Conservation (phyloP, 2,329 filamentous ascomycete species). For the Amesomyces nigricolor region DNA sequence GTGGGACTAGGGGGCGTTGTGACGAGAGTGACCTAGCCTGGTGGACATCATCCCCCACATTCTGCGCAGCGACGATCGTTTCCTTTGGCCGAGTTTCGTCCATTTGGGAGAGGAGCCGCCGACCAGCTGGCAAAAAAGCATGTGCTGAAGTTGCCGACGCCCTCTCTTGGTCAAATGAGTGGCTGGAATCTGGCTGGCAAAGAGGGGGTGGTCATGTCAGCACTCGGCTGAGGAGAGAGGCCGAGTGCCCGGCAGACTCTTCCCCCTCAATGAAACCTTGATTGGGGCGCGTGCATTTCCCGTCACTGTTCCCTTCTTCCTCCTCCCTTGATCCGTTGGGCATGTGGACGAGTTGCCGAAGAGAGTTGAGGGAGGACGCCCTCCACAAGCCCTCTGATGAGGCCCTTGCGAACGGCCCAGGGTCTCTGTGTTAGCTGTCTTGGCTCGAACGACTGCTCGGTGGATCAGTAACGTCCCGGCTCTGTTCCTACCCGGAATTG, state of each 20-base stretch:
- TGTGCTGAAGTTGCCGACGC: background rate
- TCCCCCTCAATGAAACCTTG: background rate
- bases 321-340: background rate
- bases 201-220: background rate
- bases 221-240: conserved; percentile 12
- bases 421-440: background rate
- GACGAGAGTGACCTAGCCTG: too few species aligned
- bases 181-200: background rate
- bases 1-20: too few species aligned
- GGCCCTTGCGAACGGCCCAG: background rate
- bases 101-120: too few species aligned
- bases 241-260: conserved; percentile 4
- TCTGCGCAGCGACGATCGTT: too few species aligned
- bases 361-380: background rate
- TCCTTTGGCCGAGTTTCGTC: too few species aligned
- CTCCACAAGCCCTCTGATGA: background rate
- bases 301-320: background rate
- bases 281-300: background rate
- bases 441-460: conserved; percentile 10
- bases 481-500: conserved; percentile 14
- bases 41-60: too few species aligned
- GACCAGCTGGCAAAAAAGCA: background rate
- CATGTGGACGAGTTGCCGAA: background rate
- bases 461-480: conserved; percentile 10
- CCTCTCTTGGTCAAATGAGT: background rate